These are phyloP conservation scores for Phytophthora cactorum DNA, from an alignment of 352 stramenopile species.

Conservation along the genomic window DNA sequence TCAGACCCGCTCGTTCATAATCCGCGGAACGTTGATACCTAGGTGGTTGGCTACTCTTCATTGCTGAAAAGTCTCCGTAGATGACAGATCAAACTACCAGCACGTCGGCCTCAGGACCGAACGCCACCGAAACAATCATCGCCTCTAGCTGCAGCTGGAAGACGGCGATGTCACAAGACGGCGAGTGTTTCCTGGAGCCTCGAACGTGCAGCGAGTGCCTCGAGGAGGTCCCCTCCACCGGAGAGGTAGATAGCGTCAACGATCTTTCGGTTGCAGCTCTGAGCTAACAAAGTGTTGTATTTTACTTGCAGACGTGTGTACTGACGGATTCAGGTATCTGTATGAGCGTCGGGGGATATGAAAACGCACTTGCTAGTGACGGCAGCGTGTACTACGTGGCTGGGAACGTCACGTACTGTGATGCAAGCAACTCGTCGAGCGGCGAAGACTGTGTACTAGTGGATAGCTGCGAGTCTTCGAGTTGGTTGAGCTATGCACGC, in stretches of 20 bases:
- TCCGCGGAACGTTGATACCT: slow-evolving; percentile 8
- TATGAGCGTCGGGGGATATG: slow-evolving; percentile 12
- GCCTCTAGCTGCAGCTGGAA: slow-evolving; percentile 46
- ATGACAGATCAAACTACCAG: slow-evolving; percentile 11
- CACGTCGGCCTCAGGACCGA: slow-evolving; percentile 9
- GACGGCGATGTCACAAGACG: slow-evolving; percentile 14
- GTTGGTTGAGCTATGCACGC: slow-evolving; percentile 40
- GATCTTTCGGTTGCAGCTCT: neutral
- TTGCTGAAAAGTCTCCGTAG: slow-evolving; percentile 24
- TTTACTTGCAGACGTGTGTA: slow-evolving; percentile 25
- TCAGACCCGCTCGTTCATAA: slow-evolving; percentile 17
- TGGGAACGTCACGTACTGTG: slow-evolving; percentile 27
- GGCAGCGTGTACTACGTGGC: slow-evolving; percentile 17
- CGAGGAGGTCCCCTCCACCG: slow-evolving; percentile 31
- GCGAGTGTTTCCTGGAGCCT: slow-evolving; percentile 31
- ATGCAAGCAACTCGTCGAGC: slow-evolving; percentile 2
- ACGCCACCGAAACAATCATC: slow-evolving; percentile 4
- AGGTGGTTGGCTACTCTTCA: slow-evolving; percentile 19
- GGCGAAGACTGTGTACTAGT: slow-evolving; percentile 44
- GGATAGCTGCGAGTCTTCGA: slow-evolving; percentile 36
- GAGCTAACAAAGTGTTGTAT: neutral
- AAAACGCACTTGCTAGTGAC: slow-evolving; percentile 5
- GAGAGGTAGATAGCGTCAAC: slow-evolving; percentile 24
- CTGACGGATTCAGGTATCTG: slow-evolving; percentile 34
- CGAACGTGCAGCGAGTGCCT: slow-evolving; percentile 48